Percentiles rank a stretch among this genome's conserved stretches.
phyloP scores from a whole-genome alignment of 73 alveolate species.

The Blepharisma stoltei region DNA sequence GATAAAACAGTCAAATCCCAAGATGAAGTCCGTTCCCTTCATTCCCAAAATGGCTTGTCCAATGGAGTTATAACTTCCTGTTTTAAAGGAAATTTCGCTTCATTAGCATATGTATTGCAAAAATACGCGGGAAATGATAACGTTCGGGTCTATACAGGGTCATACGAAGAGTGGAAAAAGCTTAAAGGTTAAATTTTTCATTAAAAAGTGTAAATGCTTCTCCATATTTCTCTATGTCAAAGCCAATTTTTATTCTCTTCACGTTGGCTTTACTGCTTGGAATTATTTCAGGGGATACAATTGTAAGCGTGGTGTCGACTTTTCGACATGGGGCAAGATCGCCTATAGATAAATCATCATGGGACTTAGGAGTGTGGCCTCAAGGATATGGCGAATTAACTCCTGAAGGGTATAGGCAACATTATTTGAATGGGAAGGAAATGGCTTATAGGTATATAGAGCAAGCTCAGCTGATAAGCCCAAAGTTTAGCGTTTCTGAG shows the following conservation, averaged over 20 bases:
- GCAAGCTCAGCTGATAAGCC: not conserved
- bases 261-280: not conserved
- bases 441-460: not conserved
- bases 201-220: too few relatives aligned
- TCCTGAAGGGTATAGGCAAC: constrained; percentile 58
- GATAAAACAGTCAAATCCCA: constrained; percentile 11
- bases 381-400: constrained; percentile 61
- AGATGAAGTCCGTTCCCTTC: not conserved
- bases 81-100: not conserved
- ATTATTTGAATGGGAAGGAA: not conserved
- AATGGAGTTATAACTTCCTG: not conserved
- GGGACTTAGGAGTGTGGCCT: not conserved
- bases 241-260: too few relatives aligned
- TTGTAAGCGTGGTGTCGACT: constrained; percentile 9
- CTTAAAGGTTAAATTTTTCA: not conserved
- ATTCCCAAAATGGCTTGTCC: not conserved
- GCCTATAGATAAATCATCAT: not conserved
- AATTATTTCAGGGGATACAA: not conserved
- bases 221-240: too few relatives aligned
- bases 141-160: not conserved
- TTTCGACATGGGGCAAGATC: constrained; percentile 44
- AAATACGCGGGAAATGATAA: constrained; percentile 8
- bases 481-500: not conserved
- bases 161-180: constrained; percentile 17
- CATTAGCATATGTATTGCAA: not conserved